A percentile compares a stretch with the other conserved stretches of the same genome.
These are phyloP conservation scores for Zygoascus ofunaensis DNA, from an alignment of 805 yeast species.

Conservation along the genomic window DNA sequence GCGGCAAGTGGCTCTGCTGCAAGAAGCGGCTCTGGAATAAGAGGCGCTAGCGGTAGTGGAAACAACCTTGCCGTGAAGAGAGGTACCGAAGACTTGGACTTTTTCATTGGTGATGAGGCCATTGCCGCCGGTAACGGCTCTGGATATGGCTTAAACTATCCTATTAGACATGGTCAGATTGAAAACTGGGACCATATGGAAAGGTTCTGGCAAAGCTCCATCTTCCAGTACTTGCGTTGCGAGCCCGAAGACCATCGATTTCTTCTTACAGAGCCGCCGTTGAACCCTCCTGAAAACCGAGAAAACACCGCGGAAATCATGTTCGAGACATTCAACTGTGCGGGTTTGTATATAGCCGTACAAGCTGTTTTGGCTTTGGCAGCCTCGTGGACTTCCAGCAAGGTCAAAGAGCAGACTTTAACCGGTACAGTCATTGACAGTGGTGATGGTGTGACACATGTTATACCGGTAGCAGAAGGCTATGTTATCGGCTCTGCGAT, in stretches of 20 bases:
- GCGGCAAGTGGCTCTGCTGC: constrained; percentile 30
- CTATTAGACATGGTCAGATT: constrained; percentile 95
- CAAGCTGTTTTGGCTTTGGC: constrained; percentile 98
- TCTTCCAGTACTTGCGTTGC: constrained; percentile 90
- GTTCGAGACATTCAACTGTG: constrained; percentile 98
- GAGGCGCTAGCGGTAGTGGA: constrained; percentile 22
- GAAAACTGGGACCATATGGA: constrained; percentile 99
- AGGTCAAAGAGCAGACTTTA: constrained; percentile 86
- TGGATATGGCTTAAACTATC: constrained; percentile 76
- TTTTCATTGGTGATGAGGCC: constrained; percentile 94
- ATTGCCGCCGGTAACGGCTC: constrained; percentile 85
- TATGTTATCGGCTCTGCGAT: constrained; percentile 96
- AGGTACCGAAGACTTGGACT: constrained; percentile 90
- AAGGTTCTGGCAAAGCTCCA: constrained; percentile 95
- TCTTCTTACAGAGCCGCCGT: constrained; percentile 92
- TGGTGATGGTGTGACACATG: constrained; percentile 99
- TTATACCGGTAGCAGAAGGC: constrained; percentile 96
- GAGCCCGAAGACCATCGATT: constrained; percentile 99
- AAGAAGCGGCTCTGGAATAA: constrained; percentile 22
- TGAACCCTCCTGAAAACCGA: constrained; percentile 99
- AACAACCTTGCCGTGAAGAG: constrained; percentile 55
- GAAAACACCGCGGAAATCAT: constrained; percentile 97
- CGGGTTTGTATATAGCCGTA: constrained; percentile 96
- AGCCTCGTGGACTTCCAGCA: constrained; percentile 97
- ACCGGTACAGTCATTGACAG: constrained; percentile 98